phyloP scores from a whole-genome alignment of 768 basidiomycete genomes.

The Tephrocybe sp. region DNA sequence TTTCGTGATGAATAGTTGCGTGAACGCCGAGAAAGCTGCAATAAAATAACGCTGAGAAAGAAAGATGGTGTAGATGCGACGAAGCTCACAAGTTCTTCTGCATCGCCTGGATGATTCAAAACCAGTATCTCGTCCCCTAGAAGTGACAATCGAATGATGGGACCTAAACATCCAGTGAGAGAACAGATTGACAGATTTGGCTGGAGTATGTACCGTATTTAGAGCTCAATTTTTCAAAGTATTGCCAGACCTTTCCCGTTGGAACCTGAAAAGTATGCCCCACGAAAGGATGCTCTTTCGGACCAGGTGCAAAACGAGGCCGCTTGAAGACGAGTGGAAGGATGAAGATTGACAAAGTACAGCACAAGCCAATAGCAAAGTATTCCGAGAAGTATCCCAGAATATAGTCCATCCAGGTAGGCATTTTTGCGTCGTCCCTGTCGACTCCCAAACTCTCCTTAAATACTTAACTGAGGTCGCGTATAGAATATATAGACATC shows the following conservation, averaged over 20 bases:
- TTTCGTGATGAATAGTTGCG: conserved; percentile 12
- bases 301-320: conserved; percentile 6
- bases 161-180: background rate
- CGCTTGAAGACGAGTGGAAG: background rate
- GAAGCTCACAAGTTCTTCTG: conserved; percentile 9
- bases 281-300: conserved; percentile 6
- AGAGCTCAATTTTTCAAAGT: conserved; percentile 9
- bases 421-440: too few species aligned
- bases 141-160: conserved; percentile 8
- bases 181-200: background rate
- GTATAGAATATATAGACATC: too few species aligned
- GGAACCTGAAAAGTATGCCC: conserved; percentile 13
- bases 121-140: conserved; percentile 10
- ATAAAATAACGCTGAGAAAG: background rate
- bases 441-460: too few species aligned
- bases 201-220: conserved; percentile 9
- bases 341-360: background rate
- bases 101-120: conserved; percentile 9
- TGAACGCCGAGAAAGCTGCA: conserved; percentile 5
- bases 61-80: background rate
- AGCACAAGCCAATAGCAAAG: background rate
- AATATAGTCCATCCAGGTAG: too few species aligned
- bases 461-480: too few species aligned
- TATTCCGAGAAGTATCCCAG: too few species aligned
- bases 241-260: conserved; percentile 6